These are phyloP conservation scores for Backusella liffmaniae DNA, from an alignment of 192 early-diverging fungal genomes.

Conservation along the genomic window DNA sequence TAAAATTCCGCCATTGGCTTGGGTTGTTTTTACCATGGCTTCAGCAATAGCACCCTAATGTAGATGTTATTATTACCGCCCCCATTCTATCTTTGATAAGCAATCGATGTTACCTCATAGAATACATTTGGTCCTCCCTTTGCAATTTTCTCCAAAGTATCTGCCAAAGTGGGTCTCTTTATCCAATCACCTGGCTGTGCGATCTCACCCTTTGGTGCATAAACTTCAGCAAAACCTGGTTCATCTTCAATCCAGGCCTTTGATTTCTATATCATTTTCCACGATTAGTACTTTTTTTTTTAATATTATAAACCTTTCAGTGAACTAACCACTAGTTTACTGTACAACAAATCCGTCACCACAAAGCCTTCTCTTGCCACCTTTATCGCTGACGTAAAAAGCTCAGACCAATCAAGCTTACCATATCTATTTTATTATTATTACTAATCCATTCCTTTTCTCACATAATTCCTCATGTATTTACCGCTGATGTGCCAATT, in stretches of 20 bases:
- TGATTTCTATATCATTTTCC: slow-evolving; percentile 7
- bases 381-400: slow-evolving; percentile 77
- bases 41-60: slow-evolving; percentile 62
- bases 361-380: slow-evolving; percentile 76
- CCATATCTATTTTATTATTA: slow-evolving; percentile 52
- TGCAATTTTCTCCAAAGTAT: slow-evolving; percentile 64
- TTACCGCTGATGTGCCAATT: slow-evolving; percentile 69
- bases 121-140: slow-evolving; percentile 59
- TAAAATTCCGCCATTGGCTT: slow-evolving; percentile 71
- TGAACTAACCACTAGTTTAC: slow-evolving; percentile 28
- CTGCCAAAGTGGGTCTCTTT: slow-evolving; percentile 53
- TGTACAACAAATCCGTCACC: slow-evolving; percentile 28
- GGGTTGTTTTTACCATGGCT: slow-evolving; percentile 62
- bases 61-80: slow-evolving; percentile 15
- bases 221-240: slow-evolving; percentile 50
- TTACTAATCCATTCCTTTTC: neutral
- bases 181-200: slow-evolving; percentile 68
- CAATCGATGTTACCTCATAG: slow-evolving; percentile 24
- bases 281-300: neutral
- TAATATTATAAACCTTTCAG: neutral
- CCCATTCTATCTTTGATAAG: neutral
- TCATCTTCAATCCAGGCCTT: slow-evolving; percentile 38
- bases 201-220: slow-evolving; percentile 70
- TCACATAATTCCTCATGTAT: neutral
- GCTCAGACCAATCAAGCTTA: slow-evolving; percentile 74